These are phyloP conservation scores for Ustulina deusta DNA, from an alignment of 2,329 filamentous ascomycete species.

Conservation along the genomic window DNA sequence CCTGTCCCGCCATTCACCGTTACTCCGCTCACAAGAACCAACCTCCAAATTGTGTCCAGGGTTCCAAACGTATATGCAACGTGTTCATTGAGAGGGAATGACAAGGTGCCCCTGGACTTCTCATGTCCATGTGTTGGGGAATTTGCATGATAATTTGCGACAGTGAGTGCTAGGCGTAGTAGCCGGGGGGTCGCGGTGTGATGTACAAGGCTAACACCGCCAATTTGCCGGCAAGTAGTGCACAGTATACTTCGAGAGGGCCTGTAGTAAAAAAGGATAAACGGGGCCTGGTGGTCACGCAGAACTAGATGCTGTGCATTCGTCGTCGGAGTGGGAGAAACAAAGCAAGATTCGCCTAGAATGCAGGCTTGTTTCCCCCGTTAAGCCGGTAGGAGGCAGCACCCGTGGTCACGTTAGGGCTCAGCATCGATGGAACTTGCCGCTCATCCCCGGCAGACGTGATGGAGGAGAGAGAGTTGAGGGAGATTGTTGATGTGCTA, in stretches of 20 bases:
- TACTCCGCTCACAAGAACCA: constrained; percentile 13
- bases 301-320: constrained; percentile 39
- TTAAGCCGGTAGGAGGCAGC: constrained; percentile 45
- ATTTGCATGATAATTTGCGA: background rate
- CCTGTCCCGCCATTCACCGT: constrained; percentile 12
- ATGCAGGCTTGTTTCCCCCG: constrained; percentile 50
- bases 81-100: constrained; percentile 28
- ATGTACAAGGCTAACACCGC: constrained; percentile 19
- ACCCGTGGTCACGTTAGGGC: constrained; percentile 45
- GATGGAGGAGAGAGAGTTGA: constrained; percentile 50
- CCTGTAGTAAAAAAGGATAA: constrained; percentile 7
- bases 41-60: constrained; percentile 37
- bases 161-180: constrained; percentile 3
- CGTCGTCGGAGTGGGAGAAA: constrained; percentile 40
- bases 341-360: constrained; percentile 48
- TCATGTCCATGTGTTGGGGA: background rate
- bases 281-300: background rate
- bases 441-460: constrained; percentile 49
- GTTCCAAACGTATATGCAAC: constrained; percentile 43
- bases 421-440: constrained; percentile 46
- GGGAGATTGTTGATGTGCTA: constrained; percentile 51
- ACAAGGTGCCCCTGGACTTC: constrained; percentile 12
- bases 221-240: background rate
- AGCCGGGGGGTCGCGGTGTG: constrained; percentile 17
- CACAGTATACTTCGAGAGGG: constrained; percentile 3